phyloP scores from a whole-genome alignment of 2,329 filamentous ascomycete genomes.

The Calonectria crousiana region DNA sequence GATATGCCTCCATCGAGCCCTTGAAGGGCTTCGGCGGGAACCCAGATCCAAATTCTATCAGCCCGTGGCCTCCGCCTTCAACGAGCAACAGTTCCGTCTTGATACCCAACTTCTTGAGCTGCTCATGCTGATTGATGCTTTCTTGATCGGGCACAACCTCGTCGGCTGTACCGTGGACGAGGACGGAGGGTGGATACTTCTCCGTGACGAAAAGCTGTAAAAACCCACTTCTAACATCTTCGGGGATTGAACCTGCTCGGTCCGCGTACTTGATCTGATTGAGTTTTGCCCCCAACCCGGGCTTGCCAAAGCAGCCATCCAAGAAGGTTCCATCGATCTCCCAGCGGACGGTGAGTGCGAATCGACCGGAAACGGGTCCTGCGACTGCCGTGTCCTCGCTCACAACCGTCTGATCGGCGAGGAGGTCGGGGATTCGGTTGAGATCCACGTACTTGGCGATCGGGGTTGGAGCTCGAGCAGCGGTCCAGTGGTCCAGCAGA shows the following conservation, averaged over 20 bases:
- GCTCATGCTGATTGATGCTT: slow-evolving; percentile 13
- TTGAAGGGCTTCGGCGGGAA: slow-evolving; percentile 1
- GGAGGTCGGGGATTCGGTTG: not conserved
- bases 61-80: slow-evolving; percentile 11
- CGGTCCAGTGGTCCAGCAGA: slow-evolving; percentile 23
- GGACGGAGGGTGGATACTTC: slow-evolving; percentile 18
- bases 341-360: slow-evolving; percentile 21
- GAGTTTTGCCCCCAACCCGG: slow-evolving; percentile 19
- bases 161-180: slow-evolving; percentile 21
- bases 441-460: slow-evolving; percentile 19
- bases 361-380: not conserved
- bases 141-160: slow-evolving; percentile 14
- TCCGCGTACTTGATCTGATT: slow-evolving; percentile 10
- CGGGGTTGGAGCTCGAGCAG: not conserved
- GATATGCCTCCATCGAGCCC: slow-evolving; percentile 19
- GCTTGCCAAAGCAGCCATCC: slow-evolving; percentile 4
- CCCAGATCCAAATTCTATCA: not conserved
- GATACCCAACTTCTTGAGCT: slow-evolving; percentile 14
- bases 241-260: slow-evolving; percentile 6
- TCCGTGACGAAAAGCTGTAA: slow-evolving; percentile 23
- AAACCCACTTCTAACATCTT: slow-evolving; percentile 12
- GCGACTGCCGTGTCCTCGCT: slow-evolving; percentile 8
- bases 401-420: slow-evolving; percentile 19
- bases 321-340: slow-evolving; percentile 23
- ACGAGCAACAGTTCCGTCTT: slow-evolving; percentile 15